These are phyloP conservation scores for Rusavskia elegans DNA, from an alignment of 495 filamentous ascomycete species.

Conservation along the genomic window DNA sequence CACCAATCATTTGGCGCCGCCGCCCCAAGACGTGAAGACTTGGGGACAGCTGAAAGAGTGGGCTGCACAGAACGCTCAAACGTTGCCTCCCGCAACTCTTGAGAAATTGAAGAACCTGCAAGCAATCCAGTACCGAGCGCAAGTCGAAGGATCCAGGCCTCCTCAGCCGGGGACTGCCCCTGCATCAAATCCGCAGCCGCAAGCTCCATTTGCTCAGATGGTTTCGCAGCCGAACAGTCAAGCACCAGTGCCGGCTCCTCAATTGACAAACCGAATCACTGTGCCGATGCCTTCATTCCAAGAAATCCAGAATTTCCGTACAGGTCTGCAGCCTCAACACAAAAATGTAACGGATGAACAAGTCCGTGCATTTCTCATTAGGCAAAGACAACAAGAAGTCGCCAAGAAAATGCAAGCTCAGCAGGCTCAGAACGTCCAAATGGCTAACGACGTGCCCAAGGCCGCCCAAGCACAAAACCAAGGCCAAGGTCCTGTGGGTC, in stretches of 20 bases:
- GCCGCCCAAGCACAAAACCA: constrained; percentile 3
- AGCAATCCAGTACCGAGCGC: constrained; percentile 33
- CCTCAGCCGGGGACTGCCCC: constrained; percentile 5
- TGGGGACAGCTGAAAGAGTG: constrained; percentile 62
- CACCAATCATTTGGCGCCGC: constrained; percentile 20
- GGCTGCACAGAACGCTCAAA: constrained; percentile 32
- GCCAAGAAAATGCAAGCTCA: constrained; percentile 18
- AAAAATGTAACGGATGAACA: constrained; percentile 32
- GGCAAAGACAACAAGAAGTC: constrained; percentile 21
- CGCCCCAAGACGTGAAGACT: constrained; percentile 47
- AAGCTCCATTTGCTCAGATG: constrained; percentile 17
- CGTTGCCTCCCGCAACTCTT: constrained; percentile 21
- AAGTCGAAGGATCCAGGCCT: constrained; percentile 11
- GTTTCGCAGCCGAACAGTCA: constrained; percentile 22
- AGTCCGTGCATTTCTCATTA: constrained; percentile 27
- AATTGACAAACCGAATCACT: constrained; percentile 3
- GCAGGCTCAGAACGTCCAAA: constrained; percentile 15
- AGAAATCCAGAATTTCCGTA: constrained; percentile 12
- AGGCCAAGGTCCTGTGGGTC: constrained; percentile 3
- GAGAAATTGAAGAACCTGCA: constrained; percentile 35
- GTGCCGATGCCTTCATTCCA: constrained; percentile 7
- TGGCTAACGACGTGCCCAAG: constrained; percentile 5
- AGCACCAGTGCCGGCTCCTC: constrained; percentile 9
- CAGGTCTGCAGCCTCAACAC: constrained; percentile 3
- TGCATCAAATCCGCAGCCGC: neutral